These are phyloP conservation scores for Neocallimastix lanati DNA, from an alignment of 192 early-diverging fungal genomes.

Conservation along the genomic window DNA sequence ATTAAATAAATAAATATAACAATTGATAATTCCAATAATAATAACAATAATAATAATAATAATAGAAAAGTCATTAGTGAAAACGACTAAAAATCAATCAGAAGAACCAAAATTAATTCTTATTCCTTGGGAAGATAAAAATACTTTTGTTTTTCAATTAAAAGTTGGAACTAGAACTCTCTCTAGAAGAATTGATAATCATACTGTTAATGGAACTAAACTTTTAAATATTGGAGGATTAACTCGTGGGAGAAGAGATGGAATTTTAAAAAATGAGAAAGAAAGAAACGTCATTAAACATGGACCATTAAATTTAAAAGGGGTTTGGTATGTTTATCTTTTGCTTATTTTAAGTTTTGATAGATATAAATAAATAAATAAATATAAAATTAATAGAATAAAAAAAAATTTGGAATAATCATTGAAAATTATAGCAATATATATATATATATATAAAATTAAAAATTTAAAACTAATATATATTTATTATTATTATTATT, in stretches of 20 bases:
- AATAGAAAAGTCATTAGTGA: neutral
- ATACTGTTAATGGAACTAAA: constrained; percentile 77
- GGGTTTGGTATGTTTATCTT: constrained; percentile 41
- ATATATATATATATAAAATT: too few species aligned
- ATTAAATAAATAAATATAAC: too few species aligned
- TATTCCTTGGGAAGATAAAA: neutral
- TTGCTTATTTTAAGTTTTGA: too few species aligned
- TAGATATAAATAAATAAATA: too few species aligned
- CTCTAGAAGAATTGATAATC: constrained; percentile 40
- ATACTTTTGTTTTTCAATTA: neutral
- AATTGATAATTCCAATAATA: too few species aligned
- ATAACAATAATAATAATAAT: too few species aligned
- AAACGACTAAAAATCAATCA: neutral
- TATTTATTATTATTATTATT: too few species aligned
- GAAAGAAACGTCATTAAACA: constrained; percentile 69
- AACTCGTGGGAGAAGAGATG: constrained; percentile 71
- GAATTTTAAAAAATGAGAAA: constrained; percentile 73
- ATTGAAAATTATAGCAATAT: too few species aligned
- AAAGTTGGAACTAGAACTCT: neutral
- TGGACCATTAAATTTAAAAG: constrained; percentile 72
- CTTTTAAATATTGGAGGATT: constrained; percentile 71
- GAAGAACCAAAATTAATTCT: neutral
- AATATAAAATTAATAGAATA: too few species aligned
- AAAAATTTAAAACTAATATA: too few species aligned
- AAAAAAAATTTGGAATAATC: too few species aligned